A percentile compares a stretch with the other conserved stretches of the same genome.
Evolutionary conservation across 2,329 filamentous ascomycete species (phyloP).

Genomic region (Xylaria sp.): DNA sequence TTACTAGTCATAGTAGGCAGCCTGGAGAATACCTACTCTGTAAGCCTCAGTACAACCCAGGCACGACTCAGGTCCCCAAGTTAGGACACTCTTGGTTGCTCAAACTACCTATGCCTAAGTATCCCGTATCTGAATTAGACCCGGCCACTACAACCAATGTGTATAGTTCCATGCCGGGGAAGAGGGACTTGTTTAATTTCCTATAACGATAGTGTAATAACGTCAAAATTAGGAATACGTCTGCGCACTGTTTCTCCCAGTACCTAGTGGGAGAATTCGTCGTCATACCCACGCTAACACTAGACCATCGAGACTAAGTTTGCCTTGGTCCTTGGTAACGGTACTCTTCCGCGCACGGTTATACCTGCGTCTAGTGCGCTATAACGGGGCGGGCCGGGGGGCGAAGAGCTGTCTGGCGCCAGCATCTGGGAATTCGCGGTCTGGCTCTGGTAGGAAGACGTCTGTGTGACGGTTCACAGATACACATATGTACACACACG

Average conservation of each 20-base stretch:
- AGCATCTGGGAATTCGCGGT: slow-evolving; percentile 15
- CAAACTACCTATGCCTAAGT: background rate
- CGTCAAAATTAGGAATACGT: background rate
- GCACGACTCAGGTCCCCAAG: slow-evolving; percentile 10
- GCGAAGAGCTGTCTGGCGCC: background rate
- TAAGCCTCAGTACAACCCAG: slow-evolving; percentile 14
- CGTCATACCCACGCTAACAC: background rate
- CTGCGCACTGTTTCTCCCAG: background rate
- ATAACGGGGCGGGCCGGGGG: slow-evolving; percentile 25
- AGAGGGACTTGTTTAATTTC: background rate
- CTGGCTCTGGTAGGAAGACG: too few relatives aligned
- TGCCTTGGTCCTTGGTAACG: background rate
- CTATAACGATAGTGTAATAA: background rate
- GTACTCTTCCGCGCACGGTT: background rate
- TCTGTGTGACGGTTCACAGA: background rate
- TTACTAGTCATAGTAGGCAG: slow-evolving; percentile 1
- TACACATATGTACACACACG: background rate
- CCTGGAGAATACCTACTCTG: background rate
- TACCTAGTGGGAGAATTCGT: background rate
- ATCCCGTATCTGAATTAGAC: slow-evolving; percentile 1
- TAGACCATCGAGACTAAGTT: background rate
- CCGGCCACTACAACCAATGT: background rate
- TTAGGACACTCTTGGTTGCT: slow-evolving; percentile 1
- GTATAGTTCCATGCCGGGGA: background rate
- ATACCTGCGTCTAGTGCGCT: background rate